Conservation (phyloP, 1,139 yeast species). For the Hyphopichia burtonii region DNA sequence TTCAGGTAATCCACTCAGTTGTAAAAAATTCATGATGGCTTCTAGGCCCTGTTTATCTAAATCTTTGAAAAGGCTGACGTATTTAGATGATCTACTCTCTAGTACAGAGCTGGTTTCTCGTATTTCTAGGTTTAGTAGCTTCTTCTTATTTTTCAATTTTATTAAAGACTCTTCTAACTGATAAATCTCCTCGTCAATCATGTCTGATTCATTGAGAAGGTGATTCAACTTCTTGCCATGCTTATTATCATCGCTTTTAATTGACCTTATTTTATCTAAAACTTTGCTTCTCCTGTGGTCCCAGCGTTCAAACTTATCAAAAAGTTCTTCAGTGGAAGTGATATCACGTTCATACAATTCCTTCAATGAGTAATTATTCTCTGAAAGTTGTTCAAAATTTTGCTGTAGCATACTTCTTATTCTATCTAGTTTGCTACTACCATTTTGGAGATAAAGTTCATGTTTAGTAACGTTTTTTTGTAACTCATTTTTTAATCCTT, state of each 20-base stretch:
- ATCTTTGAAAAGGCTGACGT: conserved; percentile 37
- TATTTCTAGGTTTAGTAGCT: conserved; percentile 40
- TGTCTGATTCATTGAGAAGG: conserved; percentile 32
- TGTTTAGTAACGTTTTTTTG: conserved; percentile 23
- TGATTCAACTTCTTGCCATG: conserved; percentile 46
- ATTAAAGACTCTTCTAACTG: conserved; percentile 38
- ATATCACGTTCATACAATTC: conserved; percentile 50
- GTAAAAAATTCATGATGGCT: conserved; percentile 27
- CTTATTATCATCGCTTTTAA: conserved; percentile 40
- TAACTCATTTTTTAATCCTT: conserved; percentile 21
- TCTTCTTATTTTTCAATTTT: conserved; percentile 37
- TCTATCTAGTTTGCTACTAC: conserved; percentile 29
- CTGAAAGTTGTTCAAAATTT: conserved; percentile 36
- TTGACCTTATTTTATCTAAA: conserved; percentile 34
- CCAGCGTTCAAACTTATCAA: conserved; percentile 44
- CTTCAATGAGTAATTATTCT: conserved; percentile 44
- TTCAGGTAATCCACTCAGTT: conserved; percentile 21
- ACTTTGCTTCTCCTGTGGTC: conserved; percentile 37
- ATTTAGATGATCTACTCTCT: conserved; percentile 49
- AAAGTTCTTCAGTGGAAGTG: conserved; percentile 25
- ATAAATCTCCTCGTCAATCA: conserved; percentile 41
- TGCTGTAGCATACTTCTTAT: conserved; percentile 27
- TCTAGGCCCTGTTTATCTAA: conserved; percentile 41
- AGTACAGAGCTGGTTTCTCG: conserved; percentile 52
- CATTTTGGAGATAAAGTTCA: conserved; percentile 19